Evolutionary conservation across 1,139 yeast genomes (phyloP), one percentile per base, ranked within the genome.

Genomic region (Geotrichum citri-aurantii): DNA sequence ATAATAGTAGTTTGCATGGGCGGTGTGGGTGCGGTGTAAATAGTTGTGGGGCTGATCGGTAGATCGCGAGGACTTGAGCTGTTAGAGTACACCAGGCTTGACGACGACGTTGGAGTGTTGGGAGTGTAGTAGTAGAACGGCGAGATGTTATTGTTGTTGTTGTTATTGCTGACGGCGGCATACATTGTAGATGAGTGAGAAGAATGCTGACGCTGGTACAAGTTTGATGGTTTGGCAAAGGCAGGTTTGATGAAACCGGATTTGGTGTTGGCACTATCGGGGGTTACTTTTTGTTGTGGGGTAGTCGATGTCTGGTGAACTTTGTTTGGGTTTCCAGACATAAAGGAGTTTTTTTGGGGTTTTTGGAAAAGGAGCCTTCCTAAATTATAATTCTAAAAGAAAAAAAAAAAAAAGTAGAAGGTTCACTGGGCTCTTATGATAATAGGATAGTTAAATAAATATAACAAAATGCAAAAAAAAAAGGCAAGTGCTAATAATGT

Each of bases 91-190:
- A 42, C 14, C 31, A 48, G 26, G 21, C 40, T 26, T 51, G 44
- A 40, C 37, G 48, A 51, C 37, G 54, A 19, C 54, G 42, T 27
- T 23, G 54, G 47, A 7, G 24, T 47, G 8, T 40, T 40, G 26
- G 48, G 48, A 21, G 42, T 42, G 21, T 29, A 51, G 29, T 51
- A 51, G 29, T 51, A 51, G 19, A 51, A 40, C 14, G 54, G 54
- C 40, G 54, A 42, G 23, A 51, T 40, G 40, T 11, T 31, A 10
- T 27, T 27, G 40, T 31, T 26, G 29, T 26, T 31, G 14, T 31
- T 31, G 40, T 31, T 31, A 31, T 31, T 31, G n/a, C 40, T 31
- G 40, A 31, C 14, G 40, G 40, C 40, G 14, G 40, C 40, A 12
- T 31, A 31, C 40, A 31, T 31, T 10, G 12, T 31, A 14, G 40